phyloP scores from a whole-genome alignment of 805 yeast species.

The Candida sithepensis region DNA sequence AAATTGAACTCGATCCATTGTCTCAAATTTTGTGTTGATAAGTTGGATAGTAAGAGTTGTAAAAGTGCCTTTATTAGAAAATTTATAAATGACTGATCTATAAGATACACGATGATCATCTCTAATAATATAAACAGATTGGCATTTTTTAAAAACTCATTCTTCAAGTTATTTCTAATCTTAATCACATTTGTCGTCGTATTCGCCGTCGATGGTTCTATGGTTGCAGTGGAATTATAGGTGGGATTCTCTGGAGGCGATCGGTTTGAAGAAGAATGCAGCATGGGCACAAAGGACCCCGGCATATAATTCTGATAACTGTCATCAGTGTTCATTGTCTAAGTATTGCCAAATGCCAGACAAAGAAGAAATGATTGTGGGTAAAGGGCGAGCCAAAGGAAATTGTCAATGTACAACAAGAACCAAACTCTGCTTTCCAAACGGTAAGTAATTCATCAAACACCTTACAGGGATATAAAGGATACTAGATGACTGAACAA shows the following conservation, averaged over 20 bases:
- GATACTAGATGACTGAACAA: too few relatives aligned
- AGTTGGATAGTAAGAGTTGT: constrained; percentile 18
- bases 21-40: constrained; percentile 11
- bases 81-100: constrained; percentile 24
- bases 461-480: too few relatives aligned
- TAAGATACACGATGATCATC: constrained; percentile 19
- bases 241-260: not conserved
- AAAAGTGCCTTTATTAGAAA: constrained; percentile 16
- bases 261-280: not conserved
- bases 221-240: not conserved
- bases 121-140: constrained; percentile 16
- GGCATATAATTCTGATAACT: not conserved
- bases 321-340: not conserved
- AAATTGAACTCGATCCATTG: constrained; percentile 18
- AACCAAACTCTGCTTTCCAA: too few relatives aligned
- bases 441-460: too few relatives aligned
- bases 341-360: not conserved
- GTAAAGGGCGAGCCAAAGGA: not conserved
- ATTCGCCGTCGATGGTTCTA: not conserved
- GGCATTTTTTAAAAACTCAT: constrained; percentile 9
- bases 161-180: constrained; percentile 13
- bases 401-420: too few relatives aligned
- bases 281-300: not conserved
- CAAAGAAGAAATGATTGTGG: not conserved
- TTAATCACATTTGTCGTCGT: constrained; percentile 11